Evolutionary conservation across 352 stramenopile genomes (phyloP), one percentile per base, ranked within the genome.

Genomic region (Pythium guiyangense): DNA sequence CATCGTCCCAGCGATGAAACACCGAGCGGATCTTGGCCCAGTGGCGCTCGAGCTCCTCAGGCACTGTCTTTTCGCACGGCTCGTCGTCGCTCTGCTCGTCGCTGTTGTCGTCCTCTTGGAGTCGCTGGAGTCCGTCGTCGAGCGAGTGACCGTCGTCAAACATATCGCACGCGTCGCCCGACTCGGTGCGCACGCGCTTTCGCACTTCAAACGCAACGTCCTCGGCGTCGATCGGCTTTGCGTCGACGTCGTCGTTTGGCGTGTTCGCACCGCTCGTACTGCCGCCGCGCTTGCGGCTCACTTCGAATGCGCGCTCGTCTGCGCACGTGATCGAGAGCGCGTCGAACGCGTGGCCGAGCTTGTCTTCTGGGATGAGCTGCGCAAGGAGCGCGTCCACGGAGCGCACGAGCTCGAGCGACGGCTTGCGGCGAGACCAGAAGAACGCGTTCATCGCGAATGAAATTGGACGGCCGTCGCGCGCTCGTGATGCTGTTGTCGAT

Each of bases 1-100:
- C 74, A 47, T 89, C 82, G 59, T 89, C 77, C 79, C 79, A 92
- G 52, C 72, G 71, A 47, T 92, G 79, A 56, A 92, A 92, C 10
- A 90, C 64, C 27, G 74, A 70, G 42, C 79, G 81, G 51, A 92
- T 88, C 62, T 86, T 87, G 44, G 74, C 63, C 81, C 81, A 92
- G 40, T 82, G 73, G 46, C 73, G 73, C 64, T 92, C 81, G 20
- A 92, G 69, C 52, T 92, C 77, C 6, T 82, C 77, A 1, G 81
- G 71, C n/a, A 92, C 74, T 3, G 79, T 88, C 58, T 80, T 79
- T 56, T 87, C 79, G 2, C 51, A 70, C 27, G 66, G 44, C 54
- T 88, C 77, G n/a, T 90, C 80, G 40, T 74, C 69, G 40, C 66
- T 79, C 25, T 74, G 59, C 27, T 79, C 65, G 45, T 85, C 78